These are phyloP conservation scores for Hypericum perforatum DNA, from an alignment of 345 rosid genomes.

Conservation along the genomic window DNA sequence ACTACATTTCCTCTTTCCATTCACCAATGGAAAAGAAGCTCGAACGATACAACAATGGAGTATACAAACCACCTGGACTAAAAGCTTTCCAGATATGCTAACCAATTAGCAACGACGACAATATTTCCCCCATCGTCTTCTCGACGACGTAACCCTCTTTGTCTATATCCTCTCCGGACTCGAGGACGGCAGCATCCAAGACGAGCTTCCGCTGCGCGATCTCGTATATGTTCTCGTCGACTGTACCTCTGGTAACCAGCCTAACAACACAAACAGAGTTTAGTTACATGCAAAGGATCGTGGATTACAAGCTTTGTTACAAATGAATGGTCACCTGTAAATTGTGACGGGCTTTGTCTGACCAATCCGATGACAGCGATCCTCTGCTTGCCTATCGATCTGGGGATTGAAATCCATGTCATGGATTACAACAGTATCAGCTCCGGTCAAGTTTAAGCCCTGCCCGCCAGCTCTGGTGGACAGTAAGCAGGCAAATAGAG, in stretches of 20 bases:
- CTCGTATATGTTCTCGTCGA: conserved; percentile 88
- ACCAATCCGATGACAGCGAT: conserved; percentile 92
- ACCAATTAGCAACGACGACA: conserved; percentile 61
- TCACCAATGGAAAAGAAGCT: too few species aligned
- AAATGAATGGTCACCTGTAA: conserved; percentile 47
- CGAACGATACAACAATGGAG: too few species aligned
- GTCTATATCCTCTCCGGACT: conserved; percentile 56
- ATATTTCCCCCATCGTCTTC: conserved; percentile 87
- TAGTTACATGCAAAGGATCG: neutral
- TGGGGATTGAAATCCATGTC: conserved; percentile 98
- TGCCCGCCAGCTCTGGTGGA: conserved; percentile 96
- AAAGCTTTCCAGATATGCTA: neutral
- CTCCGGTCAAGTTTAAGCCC: conserved; percentile 90
- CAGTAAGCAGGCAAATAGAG: conserved; percentile 75
- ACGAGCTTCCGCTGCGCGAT: conserved; percentile 76
- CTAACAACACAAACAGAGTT: conserved; percentile 25
- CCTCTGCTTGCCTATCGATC: conserved; percentile 94
- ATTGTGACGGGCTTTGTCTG: conserved; percentile 86
- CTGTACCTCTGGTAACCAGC: conserved; percentile 83
- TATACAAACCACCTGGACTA: too few species aligned
- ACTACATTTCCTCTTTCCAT: too few species aligned
- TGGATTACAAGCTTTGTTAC: too few species aligned
- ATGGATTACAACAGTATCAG: conserved; percentile 81
- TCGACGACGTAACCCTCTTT: conserved; percentile 46
- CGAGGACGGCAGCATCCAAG: conserved; percentile 87